These are phyloP conservation scores for Orbilia blumenaviensis DNA, from an alignment of 2,329 filamentous ascomycete genomes.

Conservation along the genomic window DNA sequence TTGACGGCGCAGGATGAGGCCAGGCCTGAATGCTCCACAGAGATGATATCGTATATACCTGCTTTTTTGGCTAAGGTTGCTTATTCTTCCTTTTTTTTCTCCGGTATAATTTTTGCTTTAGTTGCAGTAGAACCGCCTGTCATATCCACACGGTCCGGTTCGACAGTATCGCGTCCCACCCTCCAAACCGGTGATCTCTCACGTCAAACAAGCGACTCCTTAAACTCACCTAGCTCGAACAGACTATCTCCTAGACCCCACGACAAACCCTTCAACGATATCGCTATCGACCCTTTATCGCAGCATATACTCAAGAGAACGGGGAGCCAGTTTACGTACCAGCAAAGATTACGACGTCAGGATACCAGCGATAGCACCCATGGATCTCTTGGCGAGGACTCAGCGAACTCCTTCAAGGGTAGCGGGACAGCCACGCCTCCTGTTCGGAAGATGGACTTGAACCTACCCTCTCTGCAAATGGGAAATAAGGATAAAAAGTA, in stretches of 20 bases:
- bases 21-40: not conserved
- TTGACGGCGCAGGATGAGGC: slow-evolving; percentile 9
- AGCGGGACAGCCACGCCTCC: slow-evolving; percentile 40
- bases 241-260: slow-evolving; percentile 32
- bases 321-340: slow-evolving; percentile 26
- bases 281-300: slow-evolving; percentile 47
- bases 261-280: slow-evolving; percentile 24
- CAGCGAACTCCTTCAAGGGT: slow-evolving; percentile 30
- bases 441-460: slow-evolving; percentile 22
- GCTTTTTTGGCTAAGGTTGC: slow-evolving; percentile 8
- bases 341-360: slow-evolving; percentile 37
- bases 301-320: slow-evolving; percentile 42
- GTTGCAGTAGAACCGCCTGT: slow-evolving; percentile 25
- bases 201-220: slow-evolving; percentile 41
- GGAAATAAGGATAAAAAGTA: slow-evolving; percentile 45
- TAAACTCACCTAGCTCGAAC: slow-evolving; percentile 28
- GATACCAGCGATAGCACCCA: slow-evolving; percentile 48
- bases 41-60: not conserved
- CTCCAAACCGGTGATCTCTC: slow-evolving; percentile 37
- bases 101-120: slow-evolving; percentile 7
- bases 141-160: slow-evolving; percentile 4
- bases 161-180: slow-evolving; percentile 23
- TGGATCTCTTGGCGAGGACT: slow-evolving; percentile 47
- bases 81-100: not conserved
- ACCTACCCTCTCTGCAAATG: slow-evolving; percentile 21